Evolutionary conservation across 2,329 filamentous ascomycete species (phyloP).

Genomic region (Trematosphaeria pertusa): DNA sequence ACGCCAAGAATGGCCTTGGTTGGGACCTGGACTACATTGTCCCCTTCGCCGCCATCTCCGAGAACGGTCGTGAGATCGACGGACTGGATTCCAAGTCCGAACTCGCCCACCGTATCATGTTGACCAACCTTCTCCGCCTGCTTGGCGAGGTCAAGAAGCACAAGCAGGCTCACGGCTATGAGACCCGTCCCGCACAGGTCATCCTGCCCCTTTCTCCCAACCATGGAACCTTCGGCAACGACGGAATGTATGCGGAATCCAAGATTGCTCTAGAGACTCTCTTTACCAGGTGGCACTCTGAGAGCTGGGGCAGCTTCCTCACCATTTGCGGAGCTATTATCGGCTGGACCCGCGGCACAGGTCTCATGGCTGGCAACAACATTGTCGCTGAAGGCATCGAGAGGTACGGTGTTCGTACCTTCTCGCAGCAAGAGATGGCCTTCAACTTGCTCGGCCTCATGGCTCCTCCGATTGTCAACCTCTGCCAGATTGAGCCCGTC

Average conservation of each 20-base stretch:
- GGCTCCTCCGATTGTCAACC: constrained; percentile 90
- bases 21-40: constrained; percentile 98
- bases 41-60: constrained; percentile 95
- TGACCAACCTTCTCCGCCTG: constrained; percentile 93
- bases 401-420: constrained; percentile 94
- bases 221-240: constrained; percentile 97
- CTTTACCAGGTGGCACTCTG: constrained; percentile 98
- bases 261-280: constrained; percentile 96
- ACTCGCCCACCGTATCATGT: constrained; percentile 97
- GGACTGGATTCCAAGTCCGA: constrained; percentile 97
- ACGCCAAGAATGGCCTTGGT: constrained; percentile 91
- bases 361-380: constrained; percentile 98
- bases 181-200: constrained; percentile 95
- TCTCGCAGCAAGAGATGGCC: constrained; percentile 99
- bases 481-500: constrained; percentile 94
- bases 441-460: constrained; percentile 97
- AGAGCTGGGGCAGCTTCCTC: constrained; percentile 96
- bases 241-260: constrained; percentile 97
- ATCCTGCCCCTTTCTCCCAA: constrained; percentile 96
- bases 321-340: constrained; percentile 98
- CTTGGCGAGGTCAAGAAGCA: constrained; percentile 89
- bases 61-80: constrained; percentile 97
- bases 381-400: constrained; percentile 97
- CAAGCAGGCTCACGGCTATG: constrained; percentile 85
- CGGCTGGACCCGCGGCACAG: constrained; percentile 97